phyloP scores from a whole-genome alignment of 1,284 basidiomycete genomes.

The Meira nashicola region DNA sequence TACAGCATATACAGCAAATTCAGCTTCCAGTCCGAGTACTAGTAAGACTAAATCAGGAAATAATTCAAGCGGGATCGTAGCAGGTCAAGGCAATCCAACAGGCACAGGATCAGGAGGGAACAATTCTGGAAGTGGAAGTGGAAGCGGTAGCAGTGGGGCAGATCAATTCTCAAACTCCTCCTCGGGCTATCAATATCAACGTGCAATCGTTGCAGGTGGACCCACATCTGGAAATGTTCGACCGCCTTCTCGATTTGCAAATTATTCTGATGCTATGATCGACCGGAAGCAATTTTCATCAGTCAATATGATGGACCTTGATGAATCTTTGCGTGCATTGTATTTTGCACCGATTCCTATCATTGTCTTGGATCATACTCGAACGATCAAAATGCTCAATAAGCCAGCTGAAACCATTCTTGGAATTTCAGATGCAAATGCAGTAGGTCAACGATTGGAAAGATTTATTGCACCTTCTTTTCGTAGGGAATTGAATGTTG shows the following conservation, averaged over 20 bases:
- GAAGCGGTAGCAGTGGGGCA: constrained; percentile 2
- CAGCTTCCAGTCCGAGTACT: not conserved
- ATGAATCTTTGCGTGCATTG: constrained; percentile 43
- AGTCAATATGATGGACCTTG: constrained; percentile 43
- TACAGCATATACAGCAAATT: not conserved
- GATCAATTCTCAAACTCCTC: not conserved
- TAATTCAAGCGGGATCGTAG: not conserved
- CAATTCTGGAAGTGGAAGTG: constrained; percentile 2
- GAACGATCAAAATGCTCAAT: constrained; percentile 43
- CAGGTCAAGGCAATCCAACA: not conserved
- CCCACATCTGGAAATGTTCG: not conserved
- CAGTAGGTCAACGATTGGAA: constrained; percentile 38
- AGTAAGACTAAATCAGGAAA: not conserved
- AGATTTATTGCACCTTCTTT: constrained; percentile 22
- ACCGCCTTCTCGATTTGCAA: not conserved
- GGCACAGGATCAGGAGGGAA: not conserved
- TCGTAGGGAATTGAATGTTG: constrained; percentile 16
- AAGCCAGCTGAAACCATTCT: constrained; percentile 33
- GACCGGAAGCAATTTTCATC: not conserved
- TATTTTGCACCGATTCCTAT: constrained; percentile 48
- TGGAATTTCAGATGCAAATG: not conserved
- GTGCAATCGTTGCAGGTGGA: not conserved
- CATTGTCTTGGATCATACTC: constrained; percentile 37
- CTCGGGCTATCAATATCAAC: not conserved
- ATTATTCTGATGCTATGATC: not conserved